Base-by-base conservation (phyloP, 805 yeast species). In the Wickerhamomyces tratensis region DNA sequence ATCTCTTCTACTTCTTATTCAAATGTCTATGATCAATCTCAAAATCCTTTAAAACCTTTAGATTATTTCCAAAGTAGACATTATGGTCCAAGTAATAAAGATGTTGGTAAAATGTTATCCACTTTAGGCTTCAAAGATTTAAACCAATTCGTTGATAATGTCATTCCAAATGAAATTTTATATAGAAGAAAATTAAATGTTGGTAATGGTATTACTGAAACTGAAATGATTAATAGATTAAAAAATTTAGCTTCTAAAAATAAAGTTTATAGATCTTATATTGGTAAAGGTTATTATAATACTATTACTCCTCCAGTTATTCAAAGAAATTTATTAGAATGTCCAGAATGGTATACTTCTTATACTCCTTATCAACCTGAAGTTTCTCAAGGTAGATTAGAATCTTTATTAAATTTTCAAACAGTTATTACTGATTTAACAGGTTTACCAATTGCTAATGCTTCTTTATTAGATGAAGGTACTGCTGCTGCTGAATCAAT, bases 331-430 rank as follows among this genome's bases (percentile, higher is more conserved):
- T 64, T 93, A 45, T 68, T 93, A 44, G 98, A 93, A 63, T 78
- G 82, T 47, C 98, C 98, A 6, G 96, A 88, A 59, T 93, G 98
- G 98, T 93, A 93, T 70, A 93, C 98, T 20, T 87, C 97, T 1
- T 93, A 93, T 62, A 93, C 98, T 25, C 98, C 98, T 33, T 93
- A 93, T 63, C 98, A 93, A 67, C 96, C 98, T 1, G 98, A 93
- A 62, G 89, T 93, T 45, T 84, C 96, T 1, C 98, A 93, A 65
- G 98, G 98, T 42, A 79, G 98, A 54, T 72, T 93, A 53, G 96
- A 91, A 65, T 79, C 93, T 25, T 68, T 93, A 48, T 68, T 93
- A 48, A 93, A 93, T 64, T 93, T 76, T 67, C 98, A 93, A 67
- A 93, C 98, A n/a, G 71, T 91, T 56, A 72, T 93, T 13, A 65